Base-by-base conservation (phyloP, 2,329 filamentous ascomycete species). In the Didymella sp. region DNA sequence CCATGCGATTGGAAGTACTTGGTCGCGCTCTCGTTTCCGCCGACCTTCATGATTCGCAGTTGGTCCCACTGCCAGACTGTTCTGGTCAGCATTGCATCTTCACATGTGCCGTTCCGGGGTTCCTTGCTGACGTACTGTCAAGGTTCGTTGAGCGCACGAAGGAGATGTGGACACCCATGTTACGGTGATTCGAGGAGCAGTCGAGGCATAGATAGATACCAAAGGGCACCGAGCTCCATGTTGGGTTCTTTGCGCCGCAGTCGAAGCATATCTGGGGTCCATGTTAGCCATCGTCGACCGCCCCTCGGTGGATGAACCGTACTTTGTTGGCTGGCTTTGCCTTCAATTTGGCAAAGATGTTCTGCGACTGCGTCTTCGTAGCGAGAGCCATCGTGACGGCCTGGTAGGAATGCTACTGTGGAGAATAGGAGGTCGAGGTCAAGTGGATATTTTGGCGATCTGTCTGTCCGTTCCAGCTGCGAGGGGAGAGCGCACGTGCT, bases 1-100 rank as follows among this genome's bases (percentile, higher is more conserved):
- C 95, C 95, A 75, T 99, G 95, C 69, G 92, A 89, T 79, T 97
- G 93, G 82, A 98, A 99, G 82, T 92, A 99, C 80, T 96, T 97
- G 72, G 93, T 97, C 45, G 95, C 95, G 56, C 92, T 96, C 79
- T 98, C 94, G 73, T 99, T 99, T 56, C 95, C 95, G 64, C 95
- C 95, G 15, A 98, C 92, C 81, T 99, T 99, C 94, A 99, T 98
- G 56, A 94, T 79, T 49, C 95, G 90, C 59, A 99, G 85, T 77
- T 99, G 95, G 67, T 97, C 92, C 95, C 95, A 99, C 90, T 97
- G 92, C 95, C 95, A 99, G 63, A 82, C 79, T 81, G 55, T 53
- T 21, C 6, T 17, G 9, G 62, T 78, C 63, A 78, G 74, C 64
- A 59, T 30, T 48, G n/a, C 50, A 40, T 82, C 91, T 89, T 91